phyloP scores from a whole-genome alignment of 139 green algal genomes.

The Tetratostichococcus sp. region DNA sequence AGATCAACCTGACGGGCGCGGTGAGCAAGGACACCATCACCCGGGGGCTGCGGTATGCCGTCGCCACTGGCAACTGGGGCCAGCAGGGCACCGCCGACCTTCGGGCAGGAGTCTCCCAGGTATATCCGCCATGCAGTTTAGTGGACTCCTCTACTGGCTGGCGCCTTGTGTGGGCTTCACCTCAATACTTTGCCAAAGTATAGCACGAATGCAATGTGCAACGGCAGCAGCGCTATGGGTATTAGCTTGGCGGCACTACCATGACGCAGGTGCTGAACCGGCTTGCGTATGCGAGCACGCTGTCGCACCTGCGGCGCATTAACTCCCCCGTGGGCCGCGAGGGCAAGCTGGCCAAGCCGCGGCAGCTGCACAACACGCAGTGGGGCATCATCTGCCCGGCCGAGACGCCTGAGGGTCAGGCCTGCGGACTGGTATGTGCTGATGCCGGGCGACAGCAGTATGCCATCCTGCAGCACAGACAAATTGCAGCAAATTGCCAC shows the following conservation, averaged over 20 bases:
- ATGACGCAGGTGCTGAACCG: slow-evolving; percentile 87
- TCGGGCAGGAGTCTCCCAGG: slow-evolving; percentile 80
- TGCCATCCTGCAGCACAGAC: no score
- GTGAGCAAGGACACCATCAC: slow-evolving; percentile 93
- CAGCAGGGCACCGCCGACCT: slow-evolving; percentile 73
- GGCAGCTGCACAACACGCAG: slow-evolving; percentile 95
- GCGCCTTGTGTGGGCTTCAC: no score
- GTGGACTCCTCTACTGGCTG: no score
- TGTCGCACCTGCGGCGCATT: slow-evolving; percentile 93
- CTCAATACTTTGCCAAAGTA: no score
- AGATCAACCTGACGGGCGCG: slow-evolving; percentile 77
- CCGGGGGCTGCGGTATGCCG: slow-evolving; percentile 87
- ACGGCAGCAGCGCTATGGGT: no score
- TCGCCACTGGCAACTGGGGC: slow-evolving; percentile 98
- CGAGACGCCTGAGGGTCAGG: slow-evolving; percentile 94
- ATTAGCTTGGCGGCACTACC: no score
- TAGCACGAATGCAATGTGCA: no score
- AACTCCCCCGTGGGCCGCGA: slow-evolving; percentile 95
- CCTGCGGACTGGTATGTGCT: slow-evolving; percentile 70
- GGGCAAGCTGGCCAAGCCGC: slow-evolving; percentile 92
- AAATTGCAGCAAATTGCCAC: no score
- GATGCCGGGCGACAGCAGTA: neutral
- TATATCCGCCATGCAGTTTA: slow-evolving; percentile 20
- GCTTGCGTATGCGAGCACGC: slow-evolving; percentile 91
- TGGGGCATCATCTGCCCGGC: slow-evolving; percentile 98